Percentiles rank a stretch among this genome's conserved stretches.
These are phyloP conservation scores for Piromyces finnis DNA, from an alignment of 192 early-diverging fungal genomes.

Conservation along the genomic window DNA sequence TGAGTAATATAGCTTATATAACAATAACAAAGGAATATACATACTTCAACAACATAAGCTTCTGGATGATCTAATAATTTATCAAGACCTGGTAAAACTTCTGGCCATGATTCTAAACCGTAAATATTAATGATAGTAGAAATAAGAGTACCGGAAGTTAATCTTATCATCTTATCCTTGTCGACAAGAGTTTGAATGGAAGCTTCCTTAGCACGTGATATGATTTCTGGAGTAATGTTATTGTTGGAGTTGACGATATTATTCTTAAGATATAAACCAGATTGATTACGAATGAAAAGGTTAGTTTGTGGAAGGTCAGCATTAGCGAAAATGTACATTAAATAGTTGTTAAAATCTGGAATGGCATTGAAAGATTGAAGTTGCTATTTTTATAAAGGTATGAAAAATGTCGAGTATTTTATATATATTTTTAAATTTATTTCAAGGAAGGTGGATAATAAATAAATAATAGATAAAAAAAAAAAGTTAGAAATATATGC, in stretches of 20 bases:
- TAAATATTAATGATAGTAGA: conserved; percentile 62
- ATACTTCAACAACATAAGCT: conserved; percentile 56
- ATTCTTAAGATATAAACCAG: conserved; percentile 70
- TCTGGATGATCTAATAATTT: conserved; percentile 53
- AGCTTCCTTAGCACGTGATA: conserved; percentile 47
- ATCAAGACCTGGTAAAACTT: conserved; percentile 61
- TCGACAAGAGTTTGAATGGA: conserved; percentile 49
- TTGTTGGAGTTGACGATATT: conserved; percentile 36
- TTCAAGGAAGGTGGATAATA: too few relatives aligned
- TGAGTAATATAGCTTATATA: too few relatives aligned
- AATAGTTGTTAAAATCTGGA: conserved; percentile 79
- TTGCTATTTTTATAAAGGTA: conserved; percentile 21
- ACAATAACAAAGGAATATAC: too few relatives aligned
- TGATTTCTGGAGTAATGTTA: conserved; percentile 27
- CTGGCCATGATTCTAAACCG: conserved; percentile 60
- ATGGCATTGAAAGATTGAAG: conserved; percentile 53
- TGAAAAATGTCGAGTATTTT: too few relatives aligned
- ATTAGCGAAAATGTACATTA: conserved; percentile 63
- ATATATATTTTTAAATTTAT: too few relatives aligned
- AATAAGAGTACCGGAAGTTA: conserved; percentile 72
- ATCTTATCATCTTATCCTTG: conserved; percentile 47
- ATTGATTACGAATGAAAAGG: conserved; percentile 52
- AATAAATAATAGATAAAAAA: too few relatives aligned
- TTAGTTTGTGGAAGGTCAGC: conserved; percentile 36
- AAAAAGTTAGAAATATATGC: too few relatives aligned